Evolutionary conservation across 139 green algal genomes (phyloP).

Genomic region (Eudorina sp.): DNA sequence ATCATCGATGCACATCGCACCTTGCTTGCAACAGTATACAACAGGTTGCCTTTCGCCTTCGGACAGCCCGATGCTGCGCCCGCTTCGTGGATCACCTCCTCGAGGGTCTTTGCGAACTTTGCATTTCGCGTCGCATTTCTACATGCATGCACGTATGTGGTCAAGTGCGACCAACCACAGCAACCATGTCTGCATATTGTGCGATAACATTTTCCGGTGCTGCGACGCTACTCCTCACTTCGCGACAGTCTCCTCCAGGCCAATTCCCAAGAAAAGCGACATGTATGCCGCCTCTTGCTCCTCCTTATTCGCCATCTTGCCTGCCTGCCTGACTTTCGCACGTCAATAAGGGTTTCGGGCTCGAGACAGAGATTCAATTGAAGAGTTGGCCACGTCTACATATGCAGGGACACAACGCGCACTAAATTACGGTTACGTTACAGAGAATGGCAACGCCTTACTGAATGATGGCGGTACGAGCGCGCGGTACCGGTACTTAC

Average conservation of each 20-base stretch:
- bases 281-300: constrained; percentile 63
- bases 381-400: too few relatives aligned
- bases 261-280: constrained; percentile 75
- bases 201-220: not conserved
- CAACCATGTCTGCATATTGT: not conserved
- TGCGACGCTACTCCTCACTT: constrained; percentile 68
- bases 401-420: too few relatives aligned
- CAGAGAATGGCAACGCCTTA: too few relatives aligned
- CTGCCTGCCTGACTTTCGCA: not conserved
- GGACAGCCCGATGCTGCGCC: constrained; percentile 73
- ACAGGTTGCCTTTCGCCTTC: constrained; percentile 83
- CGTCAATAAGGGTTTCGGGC: constrained; percentile 16
- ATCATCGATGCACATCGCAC: constrained; percentile 39
- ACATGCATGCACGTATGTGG: not conserved
- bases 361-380: too few relatives aligned
- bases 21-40: constrained; percentile 87
- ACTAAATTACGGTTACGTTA: too few relatives aligned
- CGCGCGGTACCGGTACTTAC: too few relatives aligned
- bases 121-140: constrained; percentile 83
- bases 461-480: too few relatives aligned
- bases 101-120: constrained; percentile 81
- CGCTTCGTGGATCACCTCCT: constrained; percentile 83
- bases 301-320: constrained; percentile 45
- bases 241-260: constrained; percentile 75
- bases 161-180: too few relatives aligned